Conservation (phyloP, 2,329 filamentous ascomycete genomes). For the Xylariomycetidae sp. region DNA sequence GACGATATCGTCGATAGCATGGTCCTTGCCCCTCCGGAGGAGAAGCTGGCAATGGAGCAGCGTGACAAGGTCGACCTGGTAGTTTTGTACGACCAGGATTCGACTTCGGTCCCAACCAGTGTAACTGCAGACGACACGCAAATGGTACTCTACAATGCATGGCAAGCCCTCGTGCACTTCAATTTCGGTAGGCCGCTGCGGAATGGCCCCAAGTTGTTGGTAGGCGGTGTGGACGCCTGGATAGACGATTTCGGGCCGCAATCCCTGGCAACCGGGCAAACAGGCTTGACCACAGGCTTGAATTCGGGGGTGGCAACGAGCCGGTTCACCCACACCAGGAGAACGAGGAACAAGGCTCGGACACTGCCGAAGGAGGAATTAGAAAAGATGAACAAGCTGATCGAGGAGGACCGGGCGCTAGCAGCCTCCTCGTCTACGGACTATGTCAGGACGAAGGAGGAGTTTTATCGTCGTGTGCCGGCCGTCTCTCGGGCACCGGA, state of each 20-base stretch:
- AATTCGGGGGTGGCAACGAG: constrained; percentile 5
- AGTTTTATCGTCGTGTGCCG: constrained; percentile 78
- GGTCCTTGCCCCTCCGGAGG: constrained; percentile 64
- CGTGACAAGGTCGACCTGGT: constrained; percentile 76
- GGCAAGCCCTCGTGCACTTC: constrained; percentile 76
- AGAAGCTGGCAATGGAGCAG: constrained; percentile 66
- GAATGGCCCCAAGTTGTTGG: constrained; percentile 67
- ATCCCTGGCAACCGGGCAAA: constrained; percentile 44
- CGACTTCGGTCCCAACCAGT: constrained; percentile 42
- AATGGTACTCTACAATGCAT: constrained; percentile 62
- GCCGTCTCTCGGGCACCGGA: constrained; percentile 57
- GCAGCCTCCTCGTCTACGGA: constrained; percentile 24
- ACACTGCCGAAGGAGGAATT: constrained; percentile 78
- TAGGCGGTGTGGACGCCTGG: constrained; percentile 85
- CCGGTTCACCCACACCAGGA: constrained; percentile 24
- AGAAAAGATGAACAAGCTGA: constrained; percentile 69
- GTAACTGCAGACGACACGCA: constrained; percentile 32
- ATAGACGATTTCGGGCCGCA: constrained; percentile 69
- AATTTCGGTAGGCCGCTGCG: constrained; percentile 73
- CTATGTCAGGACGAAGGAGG: constrained; percentile 69
- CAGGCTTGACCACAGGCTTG: constrained; percentile 6
- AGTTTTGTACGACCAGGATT: constrained; percentile 79
- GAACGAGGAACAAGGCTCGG: constrained; percentile 46
- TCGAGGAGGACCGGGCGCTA: constrained; percentile 57
- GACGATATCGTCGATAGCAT: constrained; percentile 60